These are phyloP conservation scores for Phylloporus sp. DNA, from an alignment of 768 basidiomycete species.

Conservation along the genomic window DNA sequence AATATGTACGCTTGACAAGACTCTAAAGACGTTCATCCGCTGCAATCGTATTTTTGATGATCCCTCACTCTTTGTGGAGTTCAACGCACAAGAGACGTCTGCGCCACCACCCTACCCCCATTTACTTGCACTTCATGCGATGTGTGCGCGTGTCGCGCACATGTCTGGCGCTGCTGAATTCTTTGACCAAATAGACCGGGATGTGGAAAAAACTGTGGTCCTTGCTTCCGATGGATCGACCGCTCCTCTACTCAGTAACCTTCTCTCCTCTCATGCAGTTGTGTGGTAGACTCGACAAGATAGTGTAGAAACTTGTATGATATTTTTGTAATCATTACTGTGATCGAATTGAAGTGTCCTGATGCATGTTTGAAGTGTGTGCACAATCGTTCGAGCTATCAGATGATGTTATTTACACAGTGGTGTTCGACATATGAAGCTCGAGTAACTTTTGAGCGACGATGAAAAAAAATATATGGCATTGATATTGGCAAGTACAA, in stretches of 20 bases:
- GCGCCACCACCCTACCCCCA: not conserved
- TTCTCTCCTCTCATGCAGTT: not conserved
- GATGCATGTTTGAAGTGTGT: too few relatives aligned
- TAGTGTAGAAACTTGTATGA: too few relatives aligned
- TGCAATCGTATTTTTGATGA: not conserved
- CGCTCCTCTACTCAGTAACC: not conserved
- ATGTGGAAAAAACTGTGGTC: not conserved
- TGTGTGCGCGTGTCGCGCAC: constrained; percentile 1
- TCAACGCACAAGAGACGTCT: not conserved
- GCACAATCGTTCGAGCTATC: too few relatives aligned
- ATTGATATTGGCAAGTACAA: too few relatives aligned
- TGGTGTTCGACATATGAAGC: too few relatives aligned
- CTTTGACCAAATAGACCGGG: not conserved
- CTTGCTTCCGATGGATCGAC: constrained; percentile 4
- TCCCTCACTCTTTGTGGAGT: not conserved
- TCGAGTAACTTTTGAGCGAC: too few relatives aligned
- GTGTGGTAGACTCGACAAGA: not conserved
- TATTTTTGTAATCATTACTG: too few relatives aligned
- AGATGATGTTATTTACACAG: too few relatives aligned
- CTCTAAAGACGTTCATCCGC: too few relatives aligned
- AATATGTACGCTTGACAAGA: not conserved
- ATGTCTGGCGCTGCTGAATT: constrained; percentile 3
- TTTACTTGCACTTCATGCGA: constrained; percentile 1
- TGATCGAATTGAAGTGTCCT: too few relatives aligned
- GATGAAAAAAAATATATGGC: too few relatives aligned